A percentile compares a stretch with the other conserved stretches of the same genome.
These are phyloP conservation scores for Aspergillus sp. DNA, from an alignment of 2,329 filamentous ascomycete genomes.

Conservation along the genomic window DNA sequence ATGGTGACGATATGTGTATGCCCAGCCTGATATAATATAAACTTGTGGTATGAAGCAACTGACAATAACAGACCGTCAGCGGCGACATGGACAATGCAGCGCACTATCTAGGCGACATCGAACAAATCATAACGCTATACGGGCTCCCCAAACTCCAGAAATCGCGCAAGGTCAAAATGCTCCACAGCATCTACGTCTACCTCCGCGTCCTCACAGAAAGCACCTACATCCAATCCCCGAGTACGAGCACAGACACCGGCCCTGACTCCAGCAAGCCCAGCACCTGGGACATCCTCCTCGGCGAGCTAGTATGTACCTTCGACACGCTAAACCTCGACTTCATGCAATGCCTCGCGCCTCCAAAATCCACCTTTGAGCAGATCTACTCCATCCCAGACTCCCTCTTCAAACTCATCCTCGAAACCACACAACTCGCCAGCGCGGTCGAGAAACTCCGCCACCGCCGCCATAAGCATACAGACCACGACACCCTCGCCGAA, in stretches of 20 bases:
- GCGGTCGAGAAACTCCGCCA: background rate
- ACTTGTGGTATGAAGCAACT: background rate
- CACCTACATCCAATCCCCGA: background rate
- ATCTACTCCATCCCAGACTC: conserved; percentile 7
- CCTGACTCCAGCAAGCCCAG: too few relatives aligned
- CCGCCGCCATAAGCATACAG: background rate
- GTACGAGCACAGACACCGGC: too few relatives aligned
- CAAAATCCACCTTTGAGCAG: conserved; percentile 7
- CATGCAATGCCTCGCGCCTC: background rate
- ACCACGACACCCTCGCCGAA: background rate
- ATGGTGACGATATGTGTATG: conserved; percentile 9
- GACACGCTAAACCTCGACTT: background rate
- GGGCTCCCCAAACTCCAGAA: conserved; percentile 3
- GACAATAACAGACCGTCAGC: background rate
- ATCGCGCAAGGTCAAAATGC: conserved; percentile 10
- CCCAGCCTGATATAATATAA: background rate
- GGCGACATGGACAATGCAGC: conserved; percentile 8
- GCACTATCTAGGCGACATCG: conserved; percentile 7
- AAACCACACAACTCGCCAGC: conserved; percentile 3
- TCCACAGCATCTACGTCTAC: conserved; percentile 10
- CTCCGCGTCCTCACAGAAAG: conserved; percentile 7
- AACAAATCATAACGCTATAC: conserved; percentile 2
- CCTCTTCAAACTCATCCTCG: conserved; percentile 7
- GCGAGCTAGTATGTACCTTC: background rate
- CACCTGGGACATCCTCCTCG: conserved; percentile 1